phyloP scores from a whole-genome alignment of 2,329 filamentous ascomycete species.

The Fusarium tjaetaba region DNA sequence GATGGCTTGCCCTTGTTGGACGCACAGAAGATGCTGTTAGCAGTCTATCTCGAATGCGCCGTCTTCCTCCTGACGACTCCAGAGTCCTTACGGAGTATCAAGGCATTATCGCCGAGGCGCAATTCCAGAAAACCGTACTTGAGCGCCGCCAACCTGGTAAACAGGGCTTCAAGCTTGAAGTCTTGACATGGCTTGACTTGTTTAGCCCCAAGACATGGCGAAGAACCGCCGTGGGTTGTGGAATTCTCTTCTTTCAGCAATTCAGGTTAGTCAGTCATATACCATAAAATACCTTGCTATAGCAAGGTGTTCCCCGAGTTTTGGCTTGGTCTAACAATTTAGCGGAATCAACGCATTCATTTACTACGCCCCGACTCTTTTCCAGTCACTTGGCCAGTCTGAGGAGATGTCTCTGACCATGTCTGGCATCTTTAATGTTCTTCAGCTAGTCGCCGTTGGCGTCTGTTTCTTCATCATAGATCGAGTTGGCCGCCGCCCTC shows the following conservation, averaged over 20 bases:
- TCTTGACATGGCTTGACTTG: slow-evolving; percentile 58
- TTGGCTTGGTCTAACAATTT: slow-evolving; percentile 27
- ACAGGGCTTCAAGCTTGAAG: slow-evolving; percentile 44
- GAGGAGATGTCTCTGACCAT: slow-evolving; percentile 51
- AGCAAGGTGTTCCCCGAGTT: too few species aligned
- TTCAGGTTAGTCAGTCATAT: too few species aligned
- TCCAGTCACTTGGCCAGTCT: slow-evolving; percentile 51
- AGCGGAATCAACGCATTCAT: slow-evolving; percentile 59
- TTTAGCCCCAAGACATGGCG: slow-evolving; percentile 61
- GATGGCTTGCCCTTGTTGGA: slow-evolving; percentile 74
- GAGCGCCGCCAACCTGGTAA: slow-evolving; percentile 10
- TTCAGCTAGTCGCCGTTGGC: slow-evolving; percentile 56
- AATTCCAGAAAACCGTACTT: slow-evolving; percentile 59
- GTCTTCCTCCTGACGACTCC: slow-evolving; percentile 63
- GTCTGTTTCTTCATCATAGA: slow-evolving; percentile 28
- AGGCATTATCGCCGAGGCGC: slow-evolving; percentile 64
- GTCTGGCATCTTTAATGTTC: slow-evolving; percentile 54
- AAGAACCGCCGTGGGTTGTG: slow-evolving; percentile 57
- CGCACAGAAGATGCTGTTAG: slow-evolving; percentile 70
- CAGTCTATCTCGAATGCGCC: slow-evolving; percentile 67
- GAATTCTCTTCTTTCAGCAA: slow-evolving; percentile 62
- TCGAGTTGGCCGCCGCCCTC: slow-evolving; percentile 25
- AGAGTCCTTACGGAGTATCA: slow-evolving; percentile 69
- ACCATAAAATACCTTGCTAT: too few species aligned
- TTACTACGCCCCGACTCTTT: slow-evolving; percentile 50